Conservation (phyloP, 805 yeast species). For the Hanseniaspora occidentalis region DNA sequence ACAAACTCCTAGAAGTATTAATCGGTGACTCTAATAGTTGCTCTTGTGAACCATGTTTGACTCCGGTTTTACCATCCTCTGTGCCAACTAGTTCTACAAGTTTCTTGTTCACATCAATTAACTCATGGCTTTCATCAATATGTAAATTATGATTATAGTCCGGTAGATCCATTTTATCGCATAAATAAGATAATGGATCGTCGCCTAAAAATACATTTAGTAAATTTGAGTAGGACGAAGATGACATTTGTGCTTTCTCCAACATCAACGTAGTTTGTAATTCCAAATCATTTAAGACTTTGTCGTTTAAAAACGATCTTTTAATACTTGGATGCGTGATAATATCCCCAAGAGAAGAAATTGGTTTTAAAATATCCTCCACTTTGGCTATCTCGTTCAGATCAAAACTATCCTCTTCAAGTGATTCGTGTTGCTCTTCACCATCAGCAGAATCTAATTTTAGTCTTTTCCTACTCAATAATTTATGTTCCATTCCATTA, state of each 20-base stretch:
- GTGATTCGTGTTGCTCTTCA: too few relatives aligned
- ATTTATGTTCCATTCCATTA: slow-evolving; percentile 25
- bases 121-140: slow-evolving; percentile 4
- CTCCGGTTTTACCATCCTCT: slow-evolving; percentile 14
- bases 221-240: slow-evolving; percentile 56
- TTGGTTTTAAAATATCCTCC: slow-evolving; percentile 57
- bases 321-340: slow-evolving; percentile 57
- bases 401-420: slow-evolving; percentile 28
- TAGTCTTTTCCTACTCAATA: slow-evolving; percentile 19
- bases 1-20: too few relatives aligned
- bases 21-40: too few relatives aligned
- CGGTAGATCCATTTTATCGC: slow-evolving; percentile 53
- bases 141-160: slow-evolving; percentile 52
- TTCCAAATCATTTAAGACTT: slow-evolving; percentile 49
- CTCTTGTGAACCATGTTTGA: too few relatives aligned
- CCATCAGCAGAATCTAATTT: slow-evolving; percentile 14
- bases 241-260: slow-evolving; percentile 68
- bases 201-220: slow-evolving; percentile 80
- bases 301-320: slow-evolving; percentile 43
- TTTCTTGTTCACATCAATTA: slow-evolving; percentile 1
- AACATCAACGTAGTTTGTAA: slow-evolving; percentile 63
- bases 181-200: slow-evolving; percentile 56
- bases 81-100: slow-evolving; percentile 4
- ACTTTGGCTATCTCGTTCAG: slow-evolving; percentile 40
- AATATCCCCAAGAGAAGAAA: slow-evolving; percentile 69